These are phyloP conservation scores for Sugiyamaella americana DNA, from an alignment of 805 yeast species.

Conservation along the genomic window DNA sequence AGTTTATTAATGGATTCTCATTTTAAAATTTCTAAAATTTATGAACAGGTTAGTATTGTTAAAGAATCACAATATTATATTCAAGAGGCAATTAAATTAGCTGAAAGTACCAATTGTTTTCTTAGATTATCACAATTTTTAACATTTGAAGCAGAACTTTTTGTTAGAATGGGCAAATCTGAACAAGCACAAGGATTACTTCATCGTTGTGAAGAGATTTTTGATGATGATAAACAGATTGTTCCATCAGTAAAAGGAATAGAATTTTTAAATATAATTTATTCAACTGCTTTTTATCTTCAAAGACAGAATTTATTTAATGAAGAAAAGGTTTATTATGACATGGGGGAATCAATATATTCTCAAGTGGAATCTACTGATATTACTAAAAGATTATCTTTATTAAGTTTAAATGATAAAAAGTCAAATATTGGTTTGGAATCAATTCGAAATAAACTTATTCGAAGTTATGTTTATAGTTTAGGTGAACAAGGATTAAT, in stretches of 20 bases:
- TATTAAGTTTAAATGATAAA: background rate
- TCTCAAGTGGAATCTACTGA: background rate
- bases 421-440: background rate
- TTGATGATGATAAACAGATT: conserved; percentile 1
- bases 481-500: conserved; percentile 12
- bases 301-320: conserved; percentile 13
- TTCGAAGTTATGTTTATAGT: conserved; percentile 14
- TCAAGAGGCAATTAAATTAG: conserved; percentile 15
- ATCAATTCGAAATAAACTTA: conserved; percentile 1
- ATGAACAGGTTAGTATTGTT: conserved; percentile 16
- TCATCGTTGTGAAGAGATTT: conserved; percentile 14
- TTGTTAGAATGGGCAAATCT: conserved; percentile 12
- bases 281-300: conserved; percentile 14
- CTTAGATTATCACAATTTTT: conserved; percentile 5
- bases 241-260: conserved; percentile 7
- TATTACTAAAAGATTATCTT: background rate
- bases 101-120: conserved; percentile 6
- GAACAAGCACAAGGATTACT: conserved; percentile 11
- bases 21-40: conserved; percentile 9
- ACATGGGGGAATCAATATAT: conserved; percentile 13
- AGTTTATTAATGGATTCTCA: conserved; percentile 10
- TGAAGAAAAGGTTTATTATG: conserved; percentile 16
- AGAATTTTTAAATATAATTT: conserved; percentile 11
- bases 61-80: conserved; percentile 13
- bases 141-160: conserved; percentile 14